A percentile compares a stretch with the other conserved stretches of the same genome.
Evolutionary conservation across 2,329 filamentous ascomycete genomes (phyloP).

Genomic region (Nothomitra cinnamomea): DNA sequence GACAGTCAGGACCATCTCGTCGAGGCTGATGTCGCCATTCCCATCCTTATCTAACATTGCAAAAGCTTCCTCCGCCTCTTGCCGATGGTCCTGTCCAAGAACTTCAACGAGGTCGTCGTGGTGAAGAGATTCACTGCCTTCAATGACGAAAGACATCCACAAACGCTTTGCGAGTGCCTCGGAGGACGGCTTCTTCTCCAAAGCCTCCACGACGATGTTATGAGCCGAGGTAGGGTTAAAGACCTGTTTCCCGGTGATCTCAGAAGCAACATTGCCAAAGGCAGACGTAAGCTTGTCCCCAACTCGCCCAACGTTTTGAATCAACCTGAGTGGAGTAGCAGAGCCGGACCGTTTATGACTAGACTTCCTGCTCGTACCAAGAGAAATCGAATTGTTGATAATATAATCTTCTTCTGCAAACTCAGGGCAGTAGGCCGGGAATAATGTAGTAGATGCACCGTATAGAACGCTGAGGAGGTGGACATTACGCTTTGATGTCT

Average conservation of each 20-base stretch:
- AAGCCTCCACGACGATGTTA: conserved; percentile 72
- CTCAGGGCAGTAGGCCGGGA: conserved; percentile 82
- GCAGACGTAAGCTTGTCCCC: conserved; percentile 88
- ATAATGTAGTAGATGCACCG: conserved; percentile 73
- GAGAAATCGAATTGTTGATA: conserved; percentile 70
- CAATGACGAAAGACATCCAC: conserved; percentile 96
- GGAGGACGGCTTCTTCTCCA: conserved; percentile 68
- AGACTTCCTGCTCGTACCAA: conserved; percentile 43
- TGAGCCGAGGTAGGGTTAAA: conserved; percentile 87
- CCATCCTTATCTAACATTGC: conserved; percentile 63
- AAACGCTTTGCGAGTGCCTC: conserved; percentile 88
- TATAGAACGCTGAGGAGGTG: conserved; percentile 70
- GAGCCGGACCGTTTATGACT: conserved; percentile 40
- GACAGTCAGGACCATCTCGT: conserved; percentile 85
- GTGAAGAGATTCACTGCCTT: conserved; percentile 65
- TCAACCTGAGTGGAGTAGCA: conserved; percentile 60
- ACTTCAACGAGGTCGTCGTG: conserved; percentile 76
- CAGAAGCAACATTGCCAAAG: conserved; percentile 83
- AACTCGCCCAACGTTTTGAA: conserved; percentile 53
- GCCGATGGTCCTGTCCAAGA: conserved; percentile 54
- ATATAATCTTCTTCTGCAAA: conserved; percentile 84
- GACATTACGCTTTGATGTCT: conserved; percentile 76
- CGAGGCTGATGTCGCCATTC: conserved; percentile 87
- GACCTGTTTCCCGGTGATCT: conserved; percentile 88
- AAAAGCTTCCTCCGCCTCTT: conserved; percentile 78